Percentiles rank a stretch among this genome's conserved stretches.
phyloP scores from a whole-genome alignment of 2,329 filamentous ascomycete species.

The Fusarium burgessii region DNA sequence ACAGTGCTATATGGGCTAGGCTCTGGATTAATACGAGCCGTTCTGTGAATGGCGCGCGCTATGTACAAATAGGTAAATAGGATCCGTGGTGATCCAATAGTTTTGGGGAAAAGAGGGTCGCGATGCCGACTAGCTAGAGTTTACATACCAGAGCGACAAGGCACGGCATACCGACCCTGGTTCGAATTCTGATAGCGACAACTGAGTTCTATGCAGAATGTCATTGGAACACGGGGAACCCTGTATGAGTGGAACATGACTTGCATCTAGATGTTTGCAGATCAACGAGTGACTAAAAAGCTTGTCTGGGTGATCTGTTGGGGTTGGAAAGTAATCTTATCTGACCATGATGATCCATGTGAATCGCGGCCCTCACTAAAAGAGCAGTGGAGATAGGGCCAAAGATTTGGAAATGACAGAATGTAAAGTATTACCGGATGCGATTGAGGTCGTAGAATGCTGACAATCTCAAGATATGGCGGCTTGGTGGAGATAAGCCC shows the following conservation, averaged over 20 bases:
- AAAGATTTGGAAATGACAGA: too few relatives aligned
- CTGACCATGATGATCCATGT: not conserved
- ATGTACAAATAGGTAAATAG: not conserved
- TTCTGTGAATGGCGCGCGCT: not conserved
- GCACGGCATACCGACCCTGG: not conserved
- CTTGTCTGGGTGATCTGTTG: not conserved
- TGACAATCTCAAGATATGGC: not conserved
- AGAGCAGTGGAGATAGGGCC: too few relatives aligned
- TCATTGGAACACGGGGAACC: not conserved
- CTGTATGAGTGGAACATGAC: not conserved
- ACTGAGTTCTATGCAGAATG: not conserved
- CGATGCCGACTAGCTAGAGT: not conserved
- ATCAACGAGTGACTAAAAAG: not conserved
- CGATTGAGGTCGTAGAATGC: not conserved
- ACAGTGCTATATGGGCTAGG: not conserved
- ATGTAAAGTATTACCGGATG: not conserved
- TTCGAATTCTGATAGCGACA: not conserved
- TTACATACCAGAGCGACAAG: not conserved
- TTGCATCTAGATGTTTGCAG: not conserved
- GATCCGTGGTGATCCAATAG: not conserved
- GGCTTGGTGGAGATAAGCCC: not conserved
- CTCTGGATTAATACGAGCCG: not conserved
- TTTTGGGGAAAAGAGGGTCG: not conserved
- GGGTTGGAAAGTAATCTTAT: not conserved
- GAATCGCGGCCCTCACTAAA: too few relatives aligned